These are phyloP conservation scores for Corrigiola litoralis DNA, from an alignment of 179 eudicot species.

Conservation along the genomic window DNA sequence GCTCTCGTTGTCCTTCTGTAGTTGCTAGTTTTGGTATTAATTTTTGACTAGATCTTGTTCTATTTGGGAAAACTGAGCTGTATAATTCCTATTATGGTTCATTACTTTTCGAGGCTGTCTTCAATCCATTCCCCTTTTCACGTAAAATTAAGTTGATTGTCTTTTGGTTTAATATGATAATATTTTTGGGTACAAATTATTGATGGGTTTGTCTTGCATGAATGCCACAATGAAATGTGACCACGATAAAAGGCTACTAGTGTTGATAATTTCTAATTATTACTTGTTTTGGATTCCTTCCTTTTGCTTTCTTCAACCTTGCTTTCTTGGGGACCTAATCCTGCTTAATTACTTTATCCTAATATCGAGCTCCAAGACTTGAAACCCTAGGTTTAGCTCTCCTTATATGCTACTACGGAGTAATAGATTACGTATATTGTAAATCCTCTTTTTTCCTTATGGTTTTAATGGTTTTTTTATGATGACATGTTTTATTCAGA, in stretches of 20 bases:
- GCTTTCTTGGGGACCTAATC: constrained; percentile 17
- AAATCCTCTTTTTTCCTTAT: neutral
- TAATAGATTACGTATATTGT: neutral
- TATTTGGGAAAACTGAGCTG: constrained; percentile 38
- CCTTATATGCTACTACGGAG: too few species aligned
- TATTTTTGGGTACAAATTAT: constrained; percentile 23
- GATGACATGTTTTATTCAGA: too few species aligned
- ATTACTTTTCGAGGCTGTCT: constrained; percentile 9
- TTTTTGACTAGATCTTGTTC: constrained; percentile 8
- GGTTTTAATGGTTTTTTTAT: neutral
- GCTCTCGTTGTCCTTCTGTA: neutral
- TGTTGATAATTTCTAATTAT: constrained; percentile 1
- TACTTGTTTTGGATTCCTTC: constrained; percentile 1
- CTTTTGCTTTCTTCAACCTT: constrained; percentile 13
- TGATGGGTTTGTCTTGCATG: constrained; percentile 34
- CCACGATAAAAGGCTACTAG: constrained; percentile 7
- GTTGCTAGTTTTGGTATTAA: neutral
- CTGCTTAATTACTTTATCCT: neutral
- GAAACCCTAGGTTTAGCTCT: constrained; percentile 15
- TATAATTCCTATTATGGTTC: constrained; percentile 18
- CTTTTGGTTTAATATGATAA: constrained; percentile 4
- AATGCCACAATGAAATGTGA: constrained; percentile 24
- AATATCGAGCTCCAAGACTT: neutral
- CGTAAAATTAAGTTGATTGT: constrained; percentile 17
- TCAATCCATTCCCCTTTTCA: constrained; percentile 9